Base-by-base conservation (phyloP, 2,329 filamentous ascomycete species). In the Phaeoacremonium minimum region DNA sequence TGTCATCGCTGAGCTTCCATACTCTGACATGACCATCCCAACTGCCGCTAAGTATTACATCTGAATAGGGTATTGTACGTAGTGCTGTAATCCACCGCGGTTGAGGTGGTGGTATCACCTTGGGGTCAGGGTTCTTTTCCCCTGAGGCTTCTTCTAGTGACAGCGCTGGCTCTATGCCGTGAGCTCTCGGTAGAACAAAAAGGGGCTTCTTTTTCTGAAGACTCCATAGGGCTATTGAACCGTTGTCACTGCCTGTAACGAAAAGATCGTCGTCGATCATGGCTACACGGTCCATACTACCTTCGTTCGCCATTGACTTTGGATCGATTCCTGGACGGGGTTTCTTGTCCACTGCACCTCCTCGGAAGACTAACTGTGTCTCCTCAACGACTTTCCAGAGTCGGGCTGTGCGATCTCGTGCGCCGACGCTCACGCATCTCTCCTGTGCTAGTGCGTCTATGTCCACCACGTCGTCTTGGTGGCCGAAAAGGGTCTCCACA, bases 381-480 rank as follows among this genome's bases (percentile, higher is more conserved):
- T 98, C 91, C 51, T 98, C 93, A 5, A 87, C 80, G 2, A 98
- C 90, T 62, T 96, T 96, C 93, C 93, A 98, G 49, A 95, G 66
- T 40, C 93, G 76, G 28, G 91, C 93, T 3, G 90, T 96, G 39
- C 91, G 82, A 59, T 98, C 93, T 46, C 93, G 76, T 6, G 88
- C 85, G 37, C 93, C 93, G 14, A 95, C 93, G 43, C 84, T 93
- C 41, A 97, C 75, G 56, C 93, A 96, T 33, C 88, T 83, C 60
- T 97, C 93, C 49, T 89, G 81, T 3, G 84, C 82, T 44, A 95
- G 73, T 15, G 87, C 84, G 45, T 87, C 85, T 37, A 98, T 78
- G 53, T 89, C 87, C 26, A 91, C 73, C 5, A 97, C 85, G 46
- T 87, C 76, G 56, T 97, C 91, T 56, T 96, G 91, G 63, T 98